Evolutionary conservation across 1,284 basidiomycete genomes (phyloP), one percentile per base, ranked within the genome.

Genomic region (Porodaedalea pini): DNA sequence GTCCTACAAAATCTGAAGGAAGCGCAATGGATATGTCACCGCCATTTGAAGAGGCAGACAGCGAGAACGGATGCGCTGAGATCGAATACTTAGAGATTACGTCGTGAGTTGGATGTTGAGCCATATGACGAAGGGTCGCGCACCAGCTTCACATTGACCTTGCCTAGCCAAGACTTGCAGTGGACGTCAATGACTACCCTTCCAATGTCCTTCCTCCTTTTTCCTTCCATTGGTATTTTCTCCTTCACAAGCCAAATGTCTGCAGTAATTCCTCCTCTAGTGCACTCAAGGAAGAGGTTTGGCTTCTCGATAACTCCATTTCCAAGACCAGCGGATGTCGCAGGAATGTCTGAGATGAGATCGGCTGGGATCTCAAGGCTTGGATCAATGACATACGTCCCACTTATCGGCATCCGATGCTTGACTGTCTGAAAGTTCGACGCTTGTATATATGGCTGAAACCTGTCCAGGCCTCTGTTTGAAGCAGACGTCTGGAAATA

Each of bases 311-410:
- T n/a, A n/a, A n/a, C n/a, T n/a, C n/a, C n/a, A n/a, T n/a, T n/a
- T n/a, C n/a, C n/a, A n/a, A n/a, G n/a, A n/a, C n/a, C n/a, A n/a
- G n/a, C n/a, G n/a, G n/a, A n/a, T n/a, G n/a, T 47, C 45, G 45
- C 23, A 21, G 48, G 45, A 13, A 29, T 47, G 45, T 47, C 45
- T n/a, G 29, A 13, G 10, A 61, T 43, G n/a, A 61, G 49, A 29
- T 50, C 52, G 8, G 32, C 31, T 11, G 60, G 60, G 11, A 59
- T 59, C 21, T 43, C 49, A 23, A 55, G 54, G 13, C 45, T 29
- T 17, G 60, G 53, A 51, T 59, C 57, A 25, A 61, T 56, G 25
- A 60, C 54, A 39, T 60, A 60, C 2, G 48, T 55, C 5, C 54
- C 58, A n/a, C 23, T 56, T 34, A 56, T 60, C 10, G 54, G 51